Conservation (phyloP, 306 rosid genomes). For the Echinosophora koreensis region DNA sequence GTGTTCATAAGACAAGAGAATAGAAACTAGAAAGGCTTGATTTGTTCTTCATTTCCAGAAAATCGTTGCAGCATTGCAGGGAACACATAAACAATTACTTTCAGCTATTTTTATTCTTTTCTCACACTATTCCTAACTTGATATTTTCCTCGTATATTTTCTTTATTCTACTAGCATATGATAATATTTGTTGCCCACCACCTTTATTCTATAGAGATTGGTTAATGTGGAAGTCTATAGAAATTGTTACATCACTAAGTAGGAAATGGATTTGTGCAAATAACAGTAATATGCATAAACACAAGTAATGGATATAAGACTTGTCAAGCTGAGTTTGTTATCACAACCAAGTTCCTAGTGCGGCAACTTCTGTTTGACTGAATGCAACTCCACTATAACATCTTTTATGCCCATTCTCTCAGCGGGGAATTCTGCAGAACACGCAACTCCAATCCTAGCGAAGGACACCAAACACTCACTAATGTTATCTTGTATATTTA, state of each 20-base stretch:
- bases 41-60: too few species aligned
- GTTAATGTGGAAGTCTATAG: background rate
- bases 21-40: too few species aligned
- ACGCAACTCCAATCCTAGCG: conserved; percentile 48
- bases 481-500: background rate
- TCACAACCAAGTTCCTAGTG: background rate
- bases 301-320: background rate
- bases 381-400: conserved; percentile 36
- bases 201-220: background rate
- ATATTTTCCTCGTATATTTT: too few species aligned
- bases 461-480: conserved; percentile 35
- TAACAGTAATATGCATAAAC: background rate
- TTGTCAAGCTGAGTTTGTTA: background rate
- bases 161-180: too few species aligned
- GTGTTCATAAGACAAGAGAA: too few species aligned
- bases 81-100: too few species aligned
- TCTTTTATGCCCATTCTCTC: conserved; percentile 35
- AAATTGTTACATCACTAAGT: background rate
- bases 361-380: conserved; percentile 21
- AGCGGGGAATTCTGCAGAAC: conserved; percentile 42
- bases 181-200: too few species aligned
- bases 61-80: too few species aligned
- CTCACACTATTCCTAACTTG: too few species aligned
- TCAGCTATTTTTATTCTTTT: too few species aligned
- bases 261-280: background rate